Evolutionary conservation across 129 eudicot genomes (phyloP), one percentile per base, ranked within the genome.

Genomic region (Logfia minima): DNA sequence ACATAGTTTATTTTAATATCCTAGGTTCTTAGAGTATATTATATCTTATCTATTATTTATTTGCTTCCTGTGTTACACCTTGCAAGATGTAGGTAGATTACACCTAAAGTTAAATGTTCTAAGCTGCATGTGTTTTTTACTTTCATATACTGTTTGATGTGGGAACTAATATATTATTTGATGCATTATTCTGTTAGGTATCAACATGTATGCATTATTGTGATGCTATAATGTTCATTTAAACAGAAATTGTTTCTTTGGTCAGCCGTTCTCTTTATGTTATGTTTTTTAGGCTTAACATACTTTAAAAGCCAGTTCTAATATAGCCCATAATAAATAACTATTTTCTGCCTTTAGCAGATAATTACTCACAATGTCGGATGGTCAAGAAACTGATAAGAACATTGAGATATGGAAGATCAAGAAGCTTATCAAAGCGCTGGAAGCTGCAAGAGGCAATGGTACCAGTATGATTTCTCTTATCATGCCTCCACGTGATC

Each of bases 401-500:
- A 82, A 82, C 6, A 82, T 82, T 18, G 85, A 82, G 56, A 82
- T 82, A 76, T 82, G 85, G 85, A 82, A 82, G 67, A 82, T 82
- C 28, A 82, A 82, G 75, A 82, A 82, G 60, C 85, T 82, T 24
- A 82, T 82, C 28, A 82, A 82, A 66, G 85, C 81, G 4, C 8
- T 82, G 53, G 85, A 82, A 76, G 85, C 85, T 35, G 85, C 85
- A 23, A 77, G 85, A 82, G 82, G 85, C 0, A 82, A 82, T 7
- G 85, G 85, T 35, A 82, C 85, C 5, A 82, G 85, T 73, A 82
- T 82, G 85, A 82, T 82, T 67, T 76, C 85, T 14, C 81, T 82
- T 63, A 82, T 82, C 64, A 82, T 82, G 85, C 85, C 82, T n/a
- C 85, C 85, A 13, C 70, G 82, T 21, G 85, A 82, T 82, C 85